A percentile compares a stretch with the other conserved stretches of the same genome.
Evolutionary conservation across 1,284 basidiomycete genomes (phyloP).

Genomic region (Thelephora terrestris): DNA sequence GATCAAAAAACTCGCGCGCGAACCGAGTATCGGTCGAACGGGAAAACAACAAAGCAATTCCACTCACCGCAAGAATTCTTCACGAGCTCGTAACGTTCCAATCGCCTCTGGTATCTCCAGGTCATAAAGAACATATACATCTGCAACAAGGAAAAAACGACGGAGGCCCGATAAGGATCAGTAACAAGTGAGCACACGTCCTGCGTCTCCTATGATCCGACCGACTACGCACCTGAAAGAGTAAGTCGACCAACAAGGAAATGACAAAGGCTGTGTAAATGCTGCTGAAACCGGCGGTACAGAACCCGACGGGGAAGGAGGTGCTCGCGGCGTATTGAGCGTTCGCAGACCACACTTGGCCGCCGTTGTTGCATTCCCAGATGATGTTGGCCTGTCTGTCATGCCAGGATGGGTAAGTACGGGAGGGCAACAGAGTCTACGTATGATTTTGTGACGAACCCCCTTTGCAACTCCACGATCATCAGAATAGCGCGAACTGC

Average conservation of each 20-base stretch:
- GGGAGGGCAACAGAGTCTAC: conserved; percentile 11
- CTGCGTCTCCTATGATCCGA: conserved; percentile 5
- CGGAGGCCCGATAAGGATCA: neutral
- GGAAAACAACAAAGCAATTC: conserved; percentile 8
- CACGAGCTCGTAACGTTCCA: conserved; percentile 57
- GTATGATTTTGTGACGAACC: conserved; percentile 31
- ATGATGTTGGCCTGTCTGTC: conserved; percentile 56
- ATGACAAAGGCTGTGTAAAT: conserved; percentile 63
- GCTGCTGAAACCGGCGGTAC: conserved; percentile 51
- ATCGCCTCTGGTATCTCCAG: conserved; percentile 60
- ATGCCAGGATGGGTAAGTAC: neutral
- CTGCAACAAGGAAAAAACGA: conserved; percentile 25
- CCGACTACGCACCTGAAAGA: conserved; percentile 46
- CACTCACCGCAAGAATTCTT: conserved; percentile 50
- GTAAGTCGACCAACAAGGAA: conserved; percentile 54
- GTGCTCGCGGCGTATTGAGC: conserved; percentile 26
- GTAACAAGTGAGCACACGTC: neutral
- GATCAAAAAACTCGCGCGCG: neutral
- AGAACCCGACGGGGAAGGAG: conserved; percentile 50
- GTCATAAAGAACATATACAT: conserved; percentile 64
- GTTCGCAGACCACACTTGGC: conserved; percentile 54
- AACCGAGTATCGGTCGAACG: conserved; percentile 3
- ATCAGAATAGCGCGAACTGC: conserved; percentile 64
- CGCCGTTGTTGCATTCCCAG: conserved; percentile 72
- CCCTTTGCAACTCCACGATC: conserved; percentile 62